Evolutionary conservation across 2,329 filamentous ascomycete species (phyloP), one percentile per base, ranked within the genome.

Genomic region (Phialophora expanda): DNA sequence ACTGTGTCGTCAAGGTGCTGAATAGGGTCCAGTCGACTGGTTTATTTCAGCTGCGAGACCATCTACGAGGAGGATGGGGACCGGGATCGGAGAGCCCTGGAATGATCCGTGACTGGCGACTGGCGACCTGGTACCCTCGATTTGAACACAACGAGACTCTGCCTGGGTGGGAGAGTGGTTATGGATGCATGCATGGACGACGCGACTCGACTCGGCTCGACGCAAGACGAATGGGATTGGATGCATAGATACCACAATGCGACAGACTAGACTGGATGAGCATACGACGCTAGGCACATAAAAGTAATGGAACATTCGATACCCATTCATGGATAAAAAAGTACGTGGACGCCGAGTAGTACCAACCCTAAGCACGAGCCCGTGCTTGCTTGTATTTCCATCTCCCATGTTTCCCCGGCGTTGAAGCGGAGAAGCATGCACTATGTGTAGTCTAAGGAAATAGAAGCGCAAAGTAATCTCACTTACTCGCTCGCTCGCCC

Each of bases 171-270:
- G 14, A 17, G 38, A 14, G 38, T 17, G 38, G 38, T 41, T 38
- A 4, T n/a, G 5, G 38, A 44, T 9, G 38, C 7, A 20, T 20
- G 17, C 14, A 41, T 20, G 4, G 17, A 44, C 14, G 38, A 4
- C 38, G 17, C 38, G 14, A 17, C 14, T 6, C 38, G 38, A n/a
- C 17, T 17, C 38, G 38, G 6, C 38, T 17, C 38, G 14, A n/a
- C 38, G 38, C 38, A 44, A n/a, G 38, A n/a, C 3, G 17, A 5
- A n/a, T 7, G 17, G 38, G 17, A 44, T 44, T 44, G 38, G 17
- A 44, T 17, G 38, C 38, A 44, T 44, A 44, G 38, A 44, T 44
- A 44, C 38, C 38, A 44, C 38, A 44, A 44, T 44, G 20, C 38
- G 17, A 44, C 38, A 44, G 12, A 17, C 34, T 17, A 41, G 34